These are phyloP conservation scores for Mycena amicta DNA, from an alignment of 768 basidiomycete genomes.

Conservation along the genomic window DNA sequence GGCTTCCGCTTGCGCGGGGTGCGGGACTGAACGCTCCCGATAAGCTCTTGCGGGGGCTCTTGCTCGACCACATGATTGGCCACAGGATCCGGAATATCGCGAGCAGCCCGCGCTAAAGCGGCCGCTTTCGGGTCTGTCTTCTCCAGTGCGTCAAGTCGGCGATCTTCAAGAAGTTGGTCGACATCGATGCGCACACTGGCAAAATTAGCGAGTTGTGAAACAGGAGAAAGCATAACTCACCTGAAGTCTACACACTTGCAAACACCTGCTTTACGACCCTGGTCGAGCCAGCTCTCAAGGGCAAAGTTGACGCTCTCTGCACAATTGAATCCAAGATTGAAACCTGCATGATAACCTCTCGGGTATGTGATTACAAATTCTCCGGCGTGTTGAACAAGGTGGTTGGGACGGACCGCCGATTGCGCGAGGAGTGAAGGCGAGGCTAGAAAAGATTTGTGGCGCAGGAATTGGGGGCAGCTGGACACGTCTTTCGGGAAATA, in stretches of 20 bases:
- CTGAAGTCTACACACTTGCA: constrained; percentile 78
- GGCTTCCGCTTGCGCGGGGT: constrained; percentile 24
- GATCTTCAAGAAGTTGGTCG: constrained; percentile 76
- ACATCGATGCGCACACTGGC: constrained; percentile 91
- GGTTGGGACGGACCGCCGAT: constrained; percentile 80
- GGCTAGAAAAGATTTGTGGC: constrained; percentile 94
- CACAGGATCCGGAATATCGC: constrained; percentile 3
- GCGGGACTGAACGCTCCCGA: not conserved
- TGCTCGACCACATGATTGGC: not conserved
- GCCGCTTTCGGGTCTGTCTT: constrained; percentile 17
- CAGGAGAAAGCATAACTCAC: constrained; percentile 40
- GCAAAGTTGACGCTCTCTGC: constrained; percentile 98
- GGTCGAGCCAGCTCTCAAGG: constrained; percentile 88
- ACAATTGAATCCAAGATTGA: constrained; percentile 95
- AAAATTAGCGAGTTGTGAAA: not conserved
- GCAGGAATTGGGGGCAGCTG: constrained; percentile 88
- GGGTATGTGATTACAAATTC: constrained; percentile 97
- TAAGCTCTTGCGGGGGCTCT: not conserved
- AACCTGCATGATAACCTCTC: constrained; percentile 93
- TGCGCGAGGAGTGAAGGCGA: constrained; percentile 84
- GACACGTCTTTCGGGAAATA: constrained; percentile 89
- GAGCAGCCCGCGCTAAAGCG: constrained; percentile 14
- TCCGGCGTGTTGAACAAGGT: constrained; percentile 88
- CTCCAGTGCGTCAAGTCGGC: constrained; percentile 48
- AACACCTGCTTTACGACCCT: constrained; percentile 78